phyloP scores from a whole-genome alignment of 2,329 filamentous ascomycete species.

The Penicillium sclerotigenum region DNA sequence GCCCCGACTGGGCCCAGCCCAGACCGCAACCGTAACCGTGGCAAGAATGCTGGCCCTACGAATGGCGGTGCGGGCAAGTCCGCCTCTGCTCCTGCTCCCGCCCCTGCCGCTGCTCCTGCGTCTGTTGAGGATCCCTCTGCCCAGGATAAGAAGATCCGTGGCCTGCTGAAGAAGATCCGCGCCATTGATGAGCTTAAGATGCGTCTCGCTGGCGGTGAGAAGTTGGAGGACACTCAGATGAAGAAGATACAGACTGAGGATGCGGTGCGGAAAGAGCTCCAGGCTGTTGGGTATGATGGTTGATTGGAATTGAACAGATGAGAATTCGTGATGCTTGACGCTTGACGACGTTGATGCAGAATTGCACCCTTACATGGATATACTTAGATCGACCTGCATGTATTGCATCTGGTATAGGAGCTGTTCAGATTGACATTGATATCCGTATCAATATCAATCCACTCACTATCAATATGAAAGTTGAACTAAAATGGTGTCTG shows the following conservation, averaged over 20 bases:
- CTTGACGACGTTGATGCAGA: slow-evolving; percentile 4
- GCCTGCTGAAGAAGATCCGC: slow-evolving; percentile 92
- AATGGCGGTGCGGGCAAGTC: slow-evolving; percentile 32
- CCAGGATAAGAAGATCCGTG: slow-evolving; percentile 92
- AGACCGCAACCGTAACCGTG: slow-evolving; percentile 54
- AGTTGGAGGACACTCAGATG: slow-evolving; percentile 95
- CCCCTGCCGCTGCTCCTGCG: slow-evolving; percentile 27
- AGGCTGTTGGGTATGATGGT: slow-evolving; percentile 54
- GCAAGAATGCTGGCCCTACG: slow-evolving; percentile 31
- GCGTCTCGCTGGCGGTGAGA: slow-evolving; percentile 89
- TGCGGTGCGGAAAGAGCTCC: slow-evolving; percentile 77
- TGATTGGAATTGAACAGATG: slow-evolving; percentile 11
- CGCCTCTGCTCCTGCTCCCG: slow-evolving; percentile 31
- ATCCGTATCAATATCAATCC: not conserved
- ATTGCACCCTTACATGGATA: slow-evolving; percentile 6
- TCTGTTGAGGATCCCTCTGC: slow-evolving; percentile 56
- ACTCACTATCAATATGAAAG: not conserved
- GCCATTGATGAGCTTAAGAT: slow-evolving; percentile 98
- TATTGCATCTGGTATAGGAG: slow-evolving; percentile 8
- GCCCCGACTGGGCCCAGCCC: slow-evolving; percentile 50
- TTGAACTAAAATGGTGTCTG: not conserved
- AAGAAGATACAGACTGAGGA: slow-evolving; percentile 95
- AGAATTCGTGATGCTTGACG: not conserved
- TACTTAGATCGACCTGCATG: slow-evolving; percentile 4
- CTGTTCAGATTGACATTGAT: not conserved